Evolutionary conservation across 768 basidiomycete genomes (phyloP), one percentile per base, ranked within the genome.

Genomic region (Podaxis sp.): DNA sequence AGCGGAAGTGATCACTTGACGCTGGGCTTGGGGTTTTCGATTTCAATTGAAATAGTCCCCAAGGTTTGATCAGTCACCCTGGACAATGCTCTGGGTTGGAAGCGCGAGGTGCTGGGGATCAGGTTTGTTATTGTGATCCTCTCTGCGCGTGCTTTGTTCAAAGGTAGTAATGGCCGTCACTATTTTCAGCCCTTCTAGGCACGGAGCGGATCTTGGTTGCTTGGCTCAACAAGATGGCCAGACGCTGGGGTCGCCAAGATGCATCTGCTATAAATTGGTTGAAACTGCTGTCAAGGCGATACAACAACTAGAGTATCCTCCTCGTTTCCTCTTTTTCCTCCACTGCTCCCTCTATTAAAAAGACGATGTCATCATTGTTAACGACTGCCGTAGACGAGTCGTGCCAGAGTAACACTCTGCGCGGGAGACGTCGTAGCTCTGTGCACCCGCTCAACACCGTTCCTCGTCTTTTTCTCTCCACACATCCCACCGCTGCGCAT

Each of bases 361-460:
- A 16, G 5, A 58, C 2, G 13, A 61, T 61, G 59, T 35, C 59
- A 47, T 47, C 59, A 3, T 55, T 47, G 46, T 27, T 61, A 23
- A 55, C 59, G 5, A 61, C 59, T 42, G 59, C 53, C 35, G 59
- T 61, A 16, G 59, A 61, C 53, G 76, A 77, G 53, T 67, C 76
- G 47, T 78, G 72, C 67, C 70, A 74, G 57, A 64, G 62, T 48
- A 68, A 65, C 51, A 37, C 14, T 37, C 70, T 77, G 28, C 72
- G 76, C 61, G 76, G 70, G 52, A 72, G 76, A 37, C 74, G 76
- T 50, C 73, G 75, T 27, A 79, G 77, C 65, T 77, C 76, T 52
- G 68, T 75, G 59, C 70, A 71, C 50, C 67, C 72, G 38, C 66
- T 74, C 32, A 64, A 61, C 35, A 57, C 70, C 32, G 66, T 75